These are phyloP conservation scores for Yamadazyma paraphyllophila DNA, from an alignment of 805 yeast genomes.

Conservation along the genomic window DNA sequence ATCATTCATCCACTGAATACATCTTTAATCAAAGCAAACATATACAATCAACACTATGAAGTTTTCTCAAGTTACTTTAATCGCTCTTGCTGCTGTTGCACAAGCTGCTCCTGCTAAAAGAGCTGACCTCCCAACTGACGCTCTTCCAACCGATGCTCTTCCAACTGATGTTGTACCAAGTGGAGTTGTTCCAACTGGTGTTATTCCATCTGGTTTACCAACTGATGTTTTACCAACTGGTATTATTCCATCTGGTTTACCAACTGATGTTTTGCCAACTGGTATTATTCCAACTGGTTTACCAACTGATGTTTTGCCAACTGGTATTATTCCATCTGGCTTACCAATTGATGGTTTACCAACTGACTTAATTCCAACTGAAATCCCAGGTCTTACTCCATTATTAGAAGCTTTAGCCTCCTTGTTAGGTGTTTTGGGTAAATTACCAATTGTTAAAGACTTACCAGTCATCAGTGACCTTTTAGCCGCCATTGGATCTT, in stretches of 20 bases:
- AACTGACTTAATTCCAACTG: not conserved
- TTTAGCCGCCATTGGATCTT: constrained; percentile 7
- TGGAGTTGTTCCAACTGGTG: constrained; percentile 4
- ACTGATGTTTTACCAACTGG: constrained; percentile 10
- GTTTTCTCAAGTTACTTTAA: constrained; percentile 11
- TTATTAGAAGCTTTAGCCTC: constrained; percentile 9
- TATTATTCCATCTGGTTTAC: constrained; percentile 3
- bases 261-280: constrained; percentile 10
- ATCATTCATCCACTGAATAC: not conserved
- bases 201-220: constrained; percentile 6
- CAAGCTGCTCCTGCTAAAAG: constrained; percentile 16
- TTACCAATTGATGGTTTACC: not conserved
- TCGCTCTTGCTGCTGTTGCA: constrained; percentile 11
- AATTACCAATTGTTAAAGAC: constrained; percentile 13
- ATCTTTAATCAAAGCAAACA: not conserved
- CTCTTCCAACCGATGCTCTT: constrained; percentile 5
- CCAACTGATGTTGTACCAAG: constrained; percentile 11
- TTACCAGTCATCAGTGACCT: constrained; percentile 12
- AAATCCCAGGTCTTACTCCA: not conserved
- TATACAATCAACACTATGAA: constrained; percentile 7
- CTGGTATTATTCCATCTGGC: constrained; percentile 5
- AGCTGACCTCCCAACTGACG: constrained; percentile 7
- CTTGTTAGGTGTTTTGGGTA: constrained; percentile 8
- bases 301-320: constrained; percentile 2
- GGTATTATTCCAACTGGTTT: constrained; percentile 6